Conservation (phyloP, 1,284 basidiomycete species). For the Apiotrichum mycotoxinovorans region DNA sequence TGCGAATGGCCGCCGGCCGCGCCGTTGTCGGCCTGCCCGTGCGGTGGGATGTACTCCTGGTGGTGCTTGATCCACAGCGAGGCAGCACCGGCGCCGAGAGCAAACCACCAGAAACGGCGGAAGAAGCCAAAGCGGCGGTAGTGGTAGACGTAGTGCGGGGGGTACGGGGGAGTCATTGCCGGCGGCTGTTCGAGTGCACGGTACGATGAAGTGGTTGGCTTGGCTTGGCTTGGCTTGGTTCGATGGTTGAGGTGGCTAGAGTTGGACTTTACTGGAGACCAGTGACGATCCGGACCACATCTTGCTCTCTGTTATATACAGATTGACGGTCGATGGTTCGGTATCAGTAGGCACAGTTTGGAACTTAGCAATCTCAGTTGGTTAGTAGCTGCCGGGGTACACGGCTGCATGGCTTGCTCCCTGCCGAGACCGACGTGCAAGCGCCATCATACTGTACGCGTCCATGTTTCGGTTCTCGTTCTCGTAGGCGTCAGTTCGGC, state of each 20-base stretch:
- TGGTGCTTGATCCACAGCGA: conserved; percentile 2
- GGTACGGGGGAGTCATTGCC: background rate
- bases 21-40: background rate
- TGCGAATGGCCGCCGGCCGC: background rate
- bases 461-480: too few species aligned
- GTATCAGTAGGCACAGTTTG: too few species aligned
- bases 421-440: background rate
- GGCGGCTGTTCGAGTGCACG: too few species aligned
- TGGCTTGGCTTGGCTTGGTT: background rate
- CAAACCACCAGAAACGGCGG: conserved; percentile 12
- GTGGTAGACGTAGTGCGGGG: background rate
- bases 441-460: too few species aligned
- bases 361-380: background rate
- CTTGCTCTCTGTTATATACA: too few species aligned
- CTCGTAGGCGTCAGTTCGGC: too few species aligned
- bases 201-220: background rate
- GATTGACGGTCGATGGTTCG: too few species aligned
- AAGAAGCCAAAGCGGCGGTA: conserved; percentile 5
- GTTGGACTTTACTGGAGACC: background rate
- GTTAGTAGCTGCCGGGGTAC: background rate
- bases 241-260: background rate
- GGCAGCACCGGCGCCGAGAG: conserved; percentile 5
- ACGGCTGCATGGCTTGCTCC: background rate
- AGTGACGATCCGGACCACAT: too few species aligned
- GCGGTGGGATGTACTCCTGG: too few species aligned